Percentiles rank a stretch among this genome's conserved stretches.
Conservation (phyloP, 805 yeast genomes). For the Blastobotrys peoriensis region DNA sequence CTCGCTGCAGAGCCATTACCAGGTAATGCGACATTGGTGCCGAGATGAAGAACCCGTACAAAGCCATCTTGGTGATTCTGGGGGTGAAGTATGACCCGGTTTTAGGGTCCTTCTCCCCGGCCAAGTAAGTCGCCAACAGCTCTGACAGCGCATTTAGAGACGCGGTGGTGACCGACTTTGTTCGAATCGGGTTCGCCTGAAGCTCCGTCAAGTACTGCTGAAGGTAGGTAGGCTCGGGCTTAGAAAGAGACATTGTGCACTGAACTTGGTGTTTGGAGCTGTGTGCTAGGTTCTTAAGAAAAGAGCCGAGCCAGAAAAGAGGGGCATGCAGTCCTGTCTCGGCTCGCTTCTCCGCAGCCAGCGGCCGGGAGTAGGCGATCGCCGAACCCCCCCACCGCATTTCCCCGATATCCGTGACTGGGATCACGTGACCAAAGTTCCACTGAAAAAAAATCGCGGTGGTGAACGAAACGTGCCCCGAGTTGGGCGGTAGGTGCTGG, state of each 20-base stretch:
- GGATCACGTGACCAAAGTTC: too few species aligned
- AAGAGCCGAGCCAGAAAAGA: not conserved
- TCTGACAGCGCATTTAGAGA: conserved; percentile 32
- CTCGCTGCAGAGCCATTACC: conserved; percentile 28
- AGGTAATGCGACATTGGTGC: conserved; percentile 36
- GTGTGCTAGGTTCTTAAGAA: not conserved
- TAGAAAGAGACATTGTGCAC: conserved; percentile 5
- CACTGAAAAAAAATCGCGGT: too few species aligned
- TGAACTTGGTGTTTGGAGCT: too few species aligned
- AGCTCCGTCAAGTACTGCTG: conserved; percentile 10
- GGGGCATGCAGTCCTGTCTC: conserved; percentile 5
- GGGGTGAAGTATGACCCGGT: conserved; percentile 29
- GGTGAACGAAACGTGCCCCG: too few species aligned
- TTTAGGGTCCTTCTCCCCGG: conserved; percentile 33
- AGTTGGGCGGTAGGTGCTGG: too few species aligned
- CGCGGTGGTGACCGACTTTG: conserved; percentile 33
- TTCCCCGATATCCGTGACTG: too few species aligned
- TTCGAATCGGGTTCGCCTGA: conserved; percentile 19
- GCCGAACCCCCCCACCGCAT: too few species aligned
- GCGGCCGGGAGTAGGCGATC: too few species aligned
- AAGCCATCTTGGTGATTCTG: conserved; percentile 34
- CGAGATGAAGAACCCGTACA: conserved; percentile 32
- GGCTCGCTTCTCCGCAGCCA: conserved; percentile 5
- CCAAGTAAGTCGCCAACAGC: conserved; percentile 29
- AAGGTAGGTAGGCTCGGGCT: conserved; percentile 1